Evolutionary conservation across 768 basidiomycete genomes (phyloP).

Genomic region (Megacollybia marginata): DNA sequence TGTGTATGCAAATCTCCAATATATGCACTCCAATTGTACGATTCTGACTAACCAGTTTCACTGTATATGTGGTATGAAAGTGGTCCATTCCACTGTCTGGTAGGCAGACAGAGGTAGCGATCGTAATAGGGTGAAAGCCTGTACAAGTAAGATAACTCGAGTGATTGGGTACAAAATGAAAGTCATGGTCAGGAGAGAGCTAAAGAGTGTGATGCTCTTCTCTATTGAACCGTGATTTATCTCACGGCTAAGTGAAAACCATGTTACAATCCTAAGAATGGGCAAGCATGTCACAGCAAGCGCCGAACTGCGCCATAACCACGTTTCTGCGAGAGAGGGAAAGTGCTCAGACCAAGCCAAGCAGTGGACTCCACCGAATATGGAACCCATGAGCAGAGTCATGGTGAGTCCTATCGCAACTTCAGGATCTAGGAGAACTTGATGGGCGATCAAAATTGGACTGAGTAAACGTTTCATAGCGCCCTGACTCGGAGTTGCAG

Average conservation of each 20-base stretch:
- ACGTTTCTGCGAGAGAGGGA: background rate
- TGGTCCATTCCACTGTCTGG: background rate
- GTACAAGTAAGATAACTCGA: background rate
- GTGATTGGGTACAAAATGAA: background rate
- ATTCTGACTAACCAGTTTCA: no score
- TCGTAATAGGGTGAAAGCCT: background rate
- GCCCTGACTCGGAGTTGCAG: no score
- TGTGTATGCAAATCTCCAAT: no score
- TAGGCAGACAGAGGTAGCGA: background rate
- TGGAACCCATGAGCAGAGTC: background rate
- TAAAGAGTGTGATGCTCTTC: background rate
- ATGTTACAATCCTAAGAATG: no score
- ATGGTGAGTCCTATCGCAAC: no score
- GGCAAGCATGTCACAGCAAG: no score
- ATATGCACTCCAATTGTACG: no score
- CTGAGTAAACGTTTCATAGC: no score
- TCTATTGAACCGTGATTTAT: background rate
- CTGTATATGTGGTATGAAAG: background rate
- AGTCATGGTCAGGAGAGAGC: background rate
- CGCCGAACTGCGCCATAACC: no score
- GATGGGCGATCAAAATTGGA: no score
- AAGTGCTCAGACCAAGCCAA: background rate
- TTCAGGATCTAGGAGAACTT: no score
- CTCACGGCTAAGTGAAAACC: no score
- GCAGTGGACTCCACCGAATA: background rate